Base-by-base conservation (phyloP, 2,329 filamentous ascomycete species). In the Lasiodiplodia hormozganensis region DNA sequence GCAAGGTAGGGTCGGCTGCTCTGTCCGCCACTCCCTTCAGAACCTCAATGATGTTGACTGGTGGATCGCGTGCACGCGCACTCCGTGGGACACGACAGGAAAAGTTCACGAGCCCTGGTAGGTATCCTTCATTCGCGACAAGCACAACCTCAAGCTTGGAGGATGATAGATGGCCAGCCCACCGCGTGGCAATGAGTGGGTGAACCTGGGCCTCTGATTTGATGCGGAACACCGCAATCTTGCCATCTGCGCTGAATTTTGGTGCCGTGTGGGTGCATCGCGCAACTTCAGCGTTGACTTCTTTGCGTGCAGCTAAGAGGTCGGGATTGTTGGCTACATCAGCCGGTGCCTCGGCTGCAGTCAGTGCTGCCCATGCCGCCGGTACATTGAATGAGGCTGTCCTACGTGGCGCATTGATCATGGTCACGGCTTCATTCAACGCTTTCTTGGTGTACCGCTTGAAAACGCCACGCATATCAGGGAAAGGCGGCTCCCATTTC, bases 401-500 rank as follows among this genome's bases (percentile, higher is more conserved):
- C 40, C 89, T 81, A 7, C 90, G 82, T 6, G 89, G 89, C 23
- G 89, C 89, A 71, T 92, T 91, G 70, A 91, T 81, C 1, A 89
- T 82, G 0, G 87, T 85, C 0, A 91, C 88, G 3, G 88, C 88
- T 16, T 88, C 85, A 69, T 89, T 90, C 66, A 91, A 77, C 0
- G 84, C 78, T 71, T 88, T 90, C 72, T 89, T 91, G 0, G 87
- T 87, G 72, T 89, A 82, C 72, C 10, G 34, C 31, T 67, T 62
- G 72, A 91, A 87, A 0, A 85, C 85, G 1, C 82, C 76, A 21
- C 80, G 82, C 88, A 91, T 90, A 70, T 90, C 86, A 1, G 89
- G 89, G 70, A 92, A 91, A 0, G 89, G 89, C 0, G 85, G 83
- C 25, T 86, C 79, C 89, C 89, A 91, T 74, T 90, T 91, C 18